phyloP scores from a whole-genome alignment of 192 early-diverging fungal species.

The Rhizoclosmatium sp. region DNA sequence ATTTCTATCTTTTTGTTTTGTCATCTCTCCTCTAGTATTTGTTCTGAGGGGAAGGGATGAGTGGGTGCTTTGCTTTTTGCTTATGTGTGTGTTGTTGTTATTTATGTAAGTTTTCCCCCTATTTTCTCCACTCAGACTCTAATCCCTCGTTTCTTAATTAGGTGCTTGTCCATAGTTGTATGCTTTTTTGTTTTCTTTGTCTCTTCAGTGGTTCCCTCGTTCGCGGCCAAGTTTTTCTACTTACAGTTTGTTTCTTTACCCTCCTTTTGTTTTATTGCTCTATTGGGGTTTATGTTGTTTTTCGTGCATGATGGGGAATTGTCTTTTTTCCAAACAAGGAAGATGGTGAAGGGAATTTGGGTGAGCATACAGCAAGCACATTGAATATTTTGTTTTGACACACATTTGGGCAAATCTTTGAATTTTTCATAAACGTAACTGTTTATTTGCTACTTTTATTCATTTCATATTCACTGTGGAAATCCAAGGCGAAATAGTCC shows the following conservation, averaged over 20 bases:
- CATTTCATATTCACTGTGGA: neutral
- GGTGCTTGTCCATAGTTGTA: too few species aligned
- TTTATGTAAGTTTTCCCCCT: neutral
- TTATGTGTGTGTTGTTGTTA: neutral
- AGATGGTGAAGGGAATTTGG: too few species aligned
- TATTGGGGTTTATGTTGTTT: too few species aligned
- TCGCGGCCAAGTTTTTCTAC: slow-evolving; percentile 18
- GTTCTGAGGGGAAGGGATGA: neutral
- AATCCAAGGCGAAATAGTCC: neutral
- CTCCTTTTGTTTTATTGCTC: neutral
- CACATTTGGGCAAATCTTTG: too few species aligned
- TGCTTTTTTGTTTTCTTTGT: too few species aligned
- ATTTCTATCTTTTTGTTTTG: slow-evolving; percentile 5
- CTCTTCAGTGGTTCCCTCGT: neutral
- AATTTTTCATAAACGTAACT: neutral
- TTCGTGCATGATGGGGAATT: too few species aligned
- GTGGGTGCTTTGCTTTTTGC: neutral
- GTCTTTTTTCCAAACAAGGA: too few species aligned
- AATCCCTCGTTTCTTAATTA: too few species aligned
- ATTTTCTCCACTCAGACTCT: neutral
- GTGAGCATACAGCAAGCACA: too few species aligned
- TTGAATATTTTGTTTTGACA: too few species aligned
- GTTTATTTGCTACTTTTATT: slow-evolving; percentile 6
- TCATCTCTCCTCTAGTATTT: neutral
- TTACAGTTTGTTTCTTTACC: neutral